A percentile compares a stretch with the other conserved stretches of the same genome.
Evolutionary conservation across 192 early-diverging fungal species (phyloP).

Genomic region (Coemansia sp.): DNA sequence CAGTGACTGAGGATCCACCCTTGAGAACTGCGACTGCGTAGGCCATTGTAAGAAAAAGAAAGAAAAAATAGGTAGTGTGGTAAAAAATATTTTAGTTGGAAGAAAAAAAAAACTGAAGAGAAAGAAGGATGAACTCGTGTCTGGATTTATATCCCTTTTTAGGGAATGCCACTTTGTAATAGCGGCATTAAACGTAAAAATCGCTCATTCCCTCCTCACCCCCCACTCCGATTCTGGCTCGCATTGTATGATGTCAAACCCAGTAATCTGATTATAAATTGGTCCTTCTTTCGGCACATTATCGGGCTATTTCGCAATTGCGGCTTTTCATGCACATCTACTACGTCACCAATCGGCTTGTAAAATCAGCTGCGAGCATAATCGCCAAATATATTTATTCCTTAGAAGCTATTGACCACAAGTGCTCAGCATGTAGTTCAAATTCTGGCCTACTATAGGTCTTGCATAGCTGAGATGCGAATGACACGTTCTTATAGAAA

Average conservation of each 20-base stretch:
- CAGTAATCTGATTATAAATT: neutral
- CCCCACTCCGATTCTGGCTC: neutral
- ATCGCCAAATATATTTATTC: too few species aligned
- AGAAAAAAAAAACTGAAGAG: neutral
- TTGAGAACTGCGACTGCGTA: conserved; percentile 84
- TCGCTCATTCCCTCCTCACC: neutral
- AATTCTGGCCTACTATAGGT: too few species aligned
- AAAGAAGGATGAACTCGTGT: neutral
- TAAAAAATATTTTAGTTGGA: neutral
- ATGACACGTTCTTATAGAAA: too few species aligned
- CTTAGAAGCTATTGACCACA: too few species aligned
- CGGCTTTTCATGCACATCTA: neutral
- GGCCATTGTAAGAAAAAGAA: conserved; percentile 63
- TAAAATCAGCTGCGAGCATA: too few species aligned
- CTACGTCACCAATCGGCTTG: too few species aligned
- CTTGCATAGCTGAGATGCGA: too few species aligned
- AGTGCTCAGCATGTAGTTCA: too few species aligned
- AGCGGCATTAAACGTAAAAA: conserved; percentile 5
- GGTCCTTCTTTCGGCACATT: neutral
- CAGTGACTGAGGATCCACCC: conserved; percentile 67
- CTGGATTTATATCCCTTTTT: conserved; percentile 5
- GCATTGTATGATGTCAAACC: neutral
- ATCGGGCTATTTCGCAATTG: neutral
- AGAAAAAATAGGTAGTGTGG: conserved; percentile 1
- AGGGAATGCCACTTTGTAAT: neutral